These are phyloP conservation scores for Diaporthe sp. DNA, from an alignment of 2,329 filamentous ascomycete genomes.

Conservation along the genomic window DNA sequence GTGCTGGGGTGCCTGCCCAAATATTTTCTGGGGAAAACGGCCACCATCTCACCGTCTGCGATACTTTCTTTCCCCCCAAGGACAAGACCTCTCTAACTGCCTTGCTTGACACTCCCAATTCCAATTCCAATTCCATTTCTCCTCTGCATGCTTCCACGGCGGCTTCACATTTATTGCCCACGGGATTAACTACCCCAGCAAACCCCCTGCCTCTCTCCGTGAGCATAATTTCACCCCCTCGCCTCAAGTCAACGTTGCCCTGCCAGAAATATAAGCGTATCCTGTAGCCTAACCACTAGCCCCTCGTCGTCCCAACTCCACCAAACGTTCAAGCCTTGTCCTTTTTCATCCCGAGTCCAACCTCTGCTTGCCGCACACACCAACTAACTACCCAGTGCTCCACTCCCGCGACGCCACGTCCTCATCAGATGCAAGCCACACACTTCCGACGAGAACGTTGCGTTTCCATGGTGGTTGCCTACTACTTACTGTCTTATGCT, in stretches of 20 bases:
- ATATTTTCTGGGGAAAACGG: slow-evolving; percentile 8
- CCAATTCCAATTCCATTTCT: not conserved
- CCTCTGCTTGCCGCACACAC: not conserved
- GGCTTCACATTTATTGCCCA: slow-evolving; percentile 16
- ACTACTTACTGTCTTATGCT: too few species aligned
- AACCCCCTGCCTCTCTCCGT: not conserved
- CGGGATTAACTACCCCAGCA: not conserved
- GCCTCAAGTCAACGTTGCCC: not conserved
- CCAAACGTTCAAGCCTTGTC: not conserved
- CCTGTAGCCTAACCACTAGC: not conserved
- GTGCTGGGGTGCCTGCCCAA: not conserved
- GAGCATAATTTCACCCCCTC: not conserved
- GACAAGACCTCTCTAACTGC: not conserved
- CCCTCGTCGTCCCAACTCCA: not conserved
- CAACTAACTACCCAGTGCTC: not conserved
- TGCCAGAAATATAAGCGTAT: not conserved
- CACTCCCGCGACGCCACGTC: slow-evolving; percentile 17
- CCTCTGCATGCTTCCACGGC: not conserved
- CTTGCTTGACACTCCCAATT: not conserved
- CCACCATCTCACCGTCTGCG: not conserved
- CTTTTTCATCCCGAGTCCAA: slow-evolving; percentile 12
- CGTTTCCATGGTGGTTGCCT: not conserved
- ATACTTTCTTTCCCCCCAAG: not conserved
- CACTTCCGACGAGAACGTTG: slow-evolving; percentile 17
- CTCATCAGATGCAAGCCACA: not conserved